Evolutionary conservation across 495 filamentous ascomycete species (phyloP), one percentile per base, ranked within the genome.

Genomic region (Rostrohypoxylon terebratum): DNA sequence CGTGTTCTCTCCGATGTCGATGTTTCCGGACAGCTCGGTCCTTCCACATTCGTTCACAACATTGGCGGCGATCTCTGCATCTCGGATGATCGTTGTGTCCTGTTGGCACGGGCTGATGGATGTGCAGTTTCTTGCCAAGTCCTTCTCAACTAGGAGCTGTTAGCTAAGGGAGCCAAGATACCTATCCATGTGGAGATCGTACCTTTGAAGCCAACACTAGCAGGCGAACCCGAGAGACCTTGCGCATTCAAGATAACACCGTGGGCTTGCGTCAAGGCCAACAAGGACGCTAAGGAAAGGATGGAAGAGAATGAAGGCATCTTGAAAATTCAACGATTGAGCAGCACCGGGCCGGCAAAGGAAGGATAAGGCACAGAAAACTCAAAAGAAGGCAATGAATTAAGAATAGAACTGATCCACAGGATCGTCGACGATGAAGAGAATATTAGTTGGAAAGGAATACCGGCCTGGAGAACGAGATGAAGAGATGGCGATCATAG

Each of bases 1-100:
- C 6, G 84, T 86, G 69, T 83, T 84, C 74, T 86, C 83, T 45
- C 82, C 84, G 48, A 87, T 78, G 71, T 87, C 84, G 74, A 87
- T 87, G 73, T 86, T 86, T 16, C 84, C 85, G 1, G 79, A 75
- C 8, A 86, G 77, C 76, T 85, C 78, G 34, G 84, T 86, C 25
- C 85, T 78, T 5, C 85, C 85, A 75, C 83, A 86, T 53, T 81
- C 80, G 72, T 84, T 82, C 55, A 86, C 84, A 28, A 82, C 71
- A 64, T 82, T 82, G 42, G 79, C 79, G 6, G 58, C 58, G 66
- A 84, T 84, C 73, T 86, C 84, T 55, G 82, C 80, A 68, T 87
- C 83, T 38, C 83, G 83, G 72, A 87, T 86, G 77, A 87, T 83
- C 48, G 84, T 84, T 1, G 83, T 78, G 50, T 87, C 85, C 34